Evolutionary conservation across 2,329 filamentous ascomycete species (phyloP), one percentile per base, ranked within the genome.

Genomic region (Colletotrichum camelliae): DNA sequence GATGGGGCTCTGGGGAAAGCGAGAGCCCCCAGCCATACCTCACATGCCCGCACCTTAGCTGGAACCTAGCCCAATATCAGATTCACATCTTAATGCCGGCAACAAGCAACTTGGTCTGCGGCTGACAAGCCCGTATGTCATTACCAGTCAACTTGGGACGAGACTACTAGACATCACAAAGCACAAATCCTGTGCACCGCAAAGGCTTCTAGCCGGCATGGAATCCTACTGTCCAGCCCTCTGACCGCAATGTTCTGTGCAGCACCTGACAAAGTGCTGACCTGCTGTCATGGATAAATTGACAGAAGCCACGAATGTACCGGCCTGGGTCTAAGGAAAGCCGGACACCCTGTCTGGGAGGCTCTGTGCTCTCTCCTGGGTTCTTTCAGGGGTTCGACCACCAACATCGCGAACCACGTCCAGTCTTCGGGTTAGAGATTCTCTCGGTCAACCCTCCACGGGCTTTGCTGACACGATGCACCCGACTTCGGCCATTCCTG

Each of bases 241-340:
- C 35, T 9, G 27, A 37, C 60, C 24, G 31, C 21, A 58, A 29
- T 43, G 24, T 55, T 39, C 57, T 69, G 48, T 67, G 43, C 58
- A 66, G 29, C 35, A n/a, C 43, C 24, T 64, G 52, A 16, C 35
- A 76, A 29, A 29, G n/a, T 18, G 21, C 66, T 66, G 58, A 70
- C 52, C 39, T 67, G 74, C 52, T 76, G 74, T 71, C 60, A 43
- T 58, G 48, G 58, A 52, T 71, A 65, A 62, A 71, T 66, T 71
- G 74, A 76, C 71, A 70, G 37, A 67, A 71, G 72, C 72, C 74
- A 69, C 70, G 24, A 60, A 52, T 43, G 58, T 37, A 21, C 57
- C 43, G 43, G 55, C 29, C 24, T 39, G 31, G 16, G 37, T 13
- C 62, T 21, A 31, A 60, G 27, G 57, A 43, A 55, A 33, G 64